Conservation (phyloP, 306 rosid genomes). For the Abrus precatorius region DNA sequence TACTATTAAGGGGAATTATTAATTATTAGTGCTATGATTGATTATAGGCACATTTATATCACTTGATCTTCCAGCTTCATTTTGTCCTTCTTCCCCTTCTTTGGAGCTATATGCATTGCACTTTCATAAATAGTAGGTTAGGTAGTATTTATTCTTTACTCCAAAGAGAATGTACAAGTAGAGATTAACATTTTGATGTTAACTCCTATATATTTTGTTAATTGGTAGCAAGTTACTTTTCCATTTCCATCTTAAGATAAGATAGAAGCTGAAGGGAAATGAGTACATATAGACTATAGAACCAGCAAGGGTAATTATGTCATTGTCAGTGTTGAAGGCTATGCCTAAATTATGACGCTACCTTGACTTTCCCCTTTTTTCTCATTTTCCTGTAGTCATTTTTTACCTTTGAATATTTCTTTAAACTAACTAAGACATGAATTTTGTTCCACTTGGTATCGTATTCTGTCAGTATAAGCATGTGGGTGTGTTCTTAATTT, state of each 20-base stretch:
- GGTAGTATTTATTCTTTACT: constrained; percentile 25
- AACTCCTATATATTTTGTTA: neutral
- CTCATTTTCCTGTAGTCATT: constrained; percentile 14
- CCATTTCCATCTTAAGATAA: neutral
- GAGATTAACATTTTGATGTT: constrained; percentile 16
- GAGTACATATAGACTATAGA: neutral
- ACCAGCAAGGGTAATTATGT: constrained; percentile 14
- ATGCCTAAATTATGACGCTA: constrained; percentile 1
- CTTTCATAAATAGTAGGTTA: neutral
- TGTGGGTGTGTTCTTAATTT: constrained; percentile 45
- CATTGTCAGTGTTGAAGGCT: constrained; percentile 36
- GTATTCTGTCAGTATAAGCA: constrained; percentile 57
- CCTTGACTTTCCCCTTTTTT: constrained; percentile 38
- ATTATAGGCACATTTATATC: constrained; percentile 38
- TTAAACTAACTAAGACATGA: constrained; percentile 35
- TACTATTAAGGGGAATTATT: constrained; percentile 24
- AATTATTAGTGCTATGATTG: constrained; percentile 35
- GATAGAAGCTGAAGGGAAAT: neutral
- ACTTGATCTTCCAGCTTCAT: constrained; percentile 27
- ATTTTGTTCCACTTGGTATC: constrained; percentile 47
- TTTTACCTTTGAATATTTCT: constrained; percentile 40
- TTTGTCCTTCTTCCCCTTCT: constrained; percentile 7
- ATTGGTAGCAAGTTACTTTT: constrained; percentile 16
- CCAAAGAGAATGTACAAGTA: constrained; percentile 20
- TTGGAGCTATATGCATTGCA: constrained; percentile 4